These are phyloP conservation scores for Aureobasidium sp. DNA, from an alignment of 2,329 filamentous ascomycete genomes.

Conservation along the genomic window DNA sequence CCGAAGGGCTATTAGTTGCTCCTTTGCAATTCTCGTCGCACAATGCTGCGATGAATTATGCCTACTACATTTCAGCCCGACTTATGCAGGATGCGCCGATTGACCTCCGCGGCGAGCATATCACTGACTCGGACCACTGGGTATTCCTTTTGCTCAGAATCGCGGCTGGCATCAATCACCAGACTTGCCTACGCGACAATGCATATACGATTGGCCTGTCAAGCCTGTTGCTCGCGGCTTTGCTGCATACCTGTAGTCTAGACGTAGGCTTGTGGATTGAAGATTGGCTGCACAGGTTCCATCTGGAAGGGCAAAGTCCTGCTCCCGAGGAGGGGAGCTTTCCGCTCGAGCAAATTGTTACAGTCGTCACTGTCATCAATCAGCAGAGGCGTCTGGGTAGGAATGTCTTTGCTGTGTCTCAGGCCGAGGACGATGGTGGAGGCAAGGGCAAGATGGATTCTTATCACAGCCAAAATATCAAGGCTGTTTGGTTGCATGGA, in stretches of 20 bases:
- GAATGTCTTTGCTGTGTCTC: neutral
- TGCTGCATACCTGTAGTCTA: neutral
- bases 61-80: neutral
- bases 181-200: neutral
- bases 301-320: neutral
- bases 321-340: neutral
- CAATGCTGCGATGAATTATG: neutral
- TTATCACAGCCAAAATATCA: neutral
- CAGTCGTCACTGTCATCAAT: neutral
- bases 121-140: neutral
- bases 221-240: neutral
- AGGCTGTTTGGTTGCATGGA: neutral
- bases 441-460: neutral
- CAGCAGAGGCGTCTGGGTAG: neutral
- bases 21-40: neutral
- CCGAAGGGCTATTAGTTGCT: neutral
- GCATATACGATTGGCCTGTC: neutral
- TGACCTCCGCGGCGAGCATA: neutral
- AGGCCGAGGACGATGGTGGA: neutral
- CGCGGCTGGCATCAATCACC: neutral
- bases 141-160: neutral
- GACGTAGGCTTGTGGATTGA: neutral
- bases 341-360: neutral
- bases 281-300: neutral
- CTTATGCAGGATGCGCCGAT: neutral